Evolutionary conservation across 306 rosid genomes (phyloP).

Genomic region (Acacia confusa): DNA sequence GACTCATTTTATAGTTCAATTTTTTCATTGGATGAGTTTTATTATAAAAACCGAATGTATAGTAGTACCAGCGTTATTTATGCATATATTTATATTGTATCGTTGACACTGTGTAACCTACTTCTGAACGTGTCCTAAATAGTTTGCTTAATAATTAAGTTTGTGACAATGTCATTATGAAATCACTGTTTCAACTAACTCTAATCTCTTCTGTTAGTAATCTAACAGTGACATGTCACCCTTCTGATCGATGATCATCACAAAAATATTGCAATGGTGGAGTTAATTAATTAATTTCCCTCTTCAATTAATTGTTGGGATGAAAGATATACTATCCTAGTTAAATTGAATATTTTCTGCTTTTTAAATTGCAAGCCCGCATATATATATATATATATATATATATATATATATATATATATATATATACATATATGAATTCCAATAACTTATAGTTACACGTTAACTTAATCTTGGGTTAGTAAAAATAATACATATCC

Average conservation of each 20-base stretch:
- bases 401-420: too few relatives aligned
- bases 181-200: constrained; percentile 22
- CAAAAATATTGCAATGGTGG: neutral
- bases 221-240: constrained; percentile 14
- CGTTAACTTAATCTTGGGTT: neutral
- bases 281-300: neutral
- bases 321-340: neutral
- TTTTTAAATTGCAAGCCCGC: too few relatives aligned
- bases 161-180: neutral
- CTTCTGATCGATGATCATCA: neutral
- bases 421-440: too few relatives aligned
- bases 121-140: neutral
- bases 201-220: neutral
- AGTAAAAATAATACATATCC: too few relatives aligned
- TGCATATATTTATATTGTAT: neutral
- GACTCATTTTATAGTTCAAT: too few relatives aligned
- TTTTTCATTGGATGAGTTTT: too few relatives aligned
- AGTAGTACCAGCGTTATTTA: too few relatives aligned
- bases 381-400: too few relatives aligned
- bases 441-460: neutral
- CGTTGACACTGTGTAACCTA: neutral
- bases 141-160: constrained; percentile 20
- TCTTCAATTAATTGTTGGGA: neutral
- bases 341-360: too few relatives aligned
- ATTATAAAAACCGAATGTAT: too few relatives aligned